These are phyloP conservation scores for Hibiscus syriacus DNA, from an alignment of 345 rosid species.

Conservation along the genomic window DNA sequence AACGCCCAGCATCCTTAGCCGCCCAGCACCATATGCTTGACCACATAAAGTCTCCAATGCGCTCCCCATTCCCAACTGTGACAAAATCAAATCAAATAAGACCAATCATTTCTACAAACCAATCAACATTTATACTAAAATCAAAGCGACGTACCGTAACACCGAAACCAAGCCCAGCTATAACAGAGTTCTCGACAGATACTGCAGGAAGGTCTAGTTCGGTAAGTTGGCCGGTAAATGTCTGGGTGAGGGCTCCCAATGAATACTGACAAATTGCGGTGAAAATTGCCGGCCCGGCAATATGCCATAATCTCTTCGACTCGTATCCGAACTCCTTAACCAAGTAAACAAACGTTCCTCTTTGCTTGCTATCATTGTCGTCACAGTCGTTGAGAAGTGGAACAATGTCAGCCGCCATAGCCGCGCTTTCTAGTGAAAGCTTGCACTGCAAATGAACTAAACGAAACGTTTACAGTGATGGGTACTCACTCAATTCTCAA, in stretches of 20 bases:
- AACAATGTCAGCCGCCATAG: constrained; percentile 5
- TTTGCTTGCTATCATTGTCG: background rate
- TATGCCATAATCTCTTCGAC: constrained; percentile 64
- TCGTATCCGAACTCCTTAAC: constrained; percentile 52
- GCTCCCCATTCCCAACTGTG: constrained; percentile 94
- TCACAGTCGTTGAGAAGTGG: background rate
- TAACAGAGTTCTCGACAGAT: constrained; percentile 78
- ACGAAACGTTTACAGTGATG: background rate
- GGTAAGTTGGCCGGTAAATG: constrained; percentile 61
- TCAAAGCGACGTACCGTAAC: constrained; percentile 48
- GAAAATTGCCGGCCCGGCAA: constrained; percentile 90
- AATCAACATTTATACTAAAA: too few relatives aligned
- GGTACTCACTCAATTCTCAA: background rate
- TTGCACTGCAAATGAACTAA: background rate
- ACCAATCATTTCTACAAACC: background rate
- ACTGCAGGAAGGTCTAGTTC: constrained; percentile 88
- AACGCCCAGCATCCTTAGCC: constrained; percentile 66
- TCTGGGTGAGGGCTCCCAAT: constrained; percentile 84
- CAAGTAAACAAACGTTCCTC: background rate
- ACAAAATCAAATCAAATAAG: background rate
- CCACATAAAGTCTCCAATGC: constrained; percentile 89
- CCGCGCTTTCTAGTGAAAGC: background rate
- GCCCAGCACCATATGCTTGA: constrained; percentile 89
- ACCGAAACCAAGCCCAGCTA: constrained; percentile 82
- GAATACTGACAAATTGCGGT: constrained; percentile 71